Percentiles rank a stretch among this genome's conserved stretches.
phyloP scores from a whole-genome alignment of 176 grass and related monocot species.

The Avena insularis region DNA sequence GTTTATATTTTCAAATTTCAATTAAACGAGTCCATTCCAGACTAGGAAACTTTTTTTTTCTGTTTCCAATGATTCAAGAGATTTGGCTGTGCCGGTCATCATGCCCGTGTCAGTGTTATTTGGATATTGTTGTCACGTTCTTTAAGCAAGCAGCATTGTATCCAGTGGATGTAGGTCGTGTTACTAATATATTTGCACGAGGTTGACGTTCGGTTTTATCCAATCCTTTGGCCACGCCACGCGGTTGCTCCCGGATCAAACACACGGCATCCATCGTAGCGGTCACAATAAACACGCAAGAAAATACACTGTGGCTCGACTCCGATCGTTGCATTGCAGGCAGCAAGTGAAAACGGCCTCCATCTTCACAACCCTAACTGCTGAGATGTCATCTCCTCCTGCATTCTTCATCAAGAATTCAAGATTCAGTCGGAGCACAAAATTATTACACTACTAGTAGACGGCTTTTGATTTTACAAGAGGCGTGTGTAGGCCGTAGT shows the following conservation, averaged over 20 bases:
- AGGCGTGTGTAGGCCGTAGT: no score
- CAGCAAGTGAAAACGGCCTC: not conserved
- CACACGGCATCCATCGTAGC: not conserved
- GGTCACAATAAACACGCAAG: not conserved
- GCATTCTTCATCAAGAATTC: not conserved
- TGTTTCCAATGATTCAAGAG: not conserved
- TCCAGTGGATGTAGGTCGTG: not conserved
- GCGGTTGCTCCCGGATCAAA: not conserved
- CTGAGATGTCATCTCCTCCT: not conserved
- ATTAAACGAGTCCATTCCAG: not conserved
- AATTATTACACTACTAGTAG: no score
- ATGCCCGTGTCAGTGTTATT: not conserved
- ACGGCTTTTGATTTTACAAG: not conserved
- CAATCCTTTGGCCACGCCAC: not conserved
- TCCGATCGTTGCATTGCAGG: not conserved
- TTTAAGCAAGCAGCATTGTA: conserved; percentile 3
- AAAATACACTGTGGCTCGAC: not conserved
- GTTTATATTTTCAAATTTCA: no score
- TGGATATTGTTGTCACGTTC: not conserved
- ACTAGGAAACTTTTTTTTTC: not conserved
- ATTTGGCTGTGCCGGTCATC: not conserved
- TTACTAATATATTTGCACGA: not conserved
- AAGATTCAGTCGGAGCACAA: no score
- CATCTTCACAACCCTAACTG: not conserved
- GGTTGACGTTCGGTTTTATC: not conserved